These are phyloP conservation scores for Penicillium lividum DNA, from an alignment of 495 filamentous ascomycete genomes.

Conservation along the genomic window DNA sequence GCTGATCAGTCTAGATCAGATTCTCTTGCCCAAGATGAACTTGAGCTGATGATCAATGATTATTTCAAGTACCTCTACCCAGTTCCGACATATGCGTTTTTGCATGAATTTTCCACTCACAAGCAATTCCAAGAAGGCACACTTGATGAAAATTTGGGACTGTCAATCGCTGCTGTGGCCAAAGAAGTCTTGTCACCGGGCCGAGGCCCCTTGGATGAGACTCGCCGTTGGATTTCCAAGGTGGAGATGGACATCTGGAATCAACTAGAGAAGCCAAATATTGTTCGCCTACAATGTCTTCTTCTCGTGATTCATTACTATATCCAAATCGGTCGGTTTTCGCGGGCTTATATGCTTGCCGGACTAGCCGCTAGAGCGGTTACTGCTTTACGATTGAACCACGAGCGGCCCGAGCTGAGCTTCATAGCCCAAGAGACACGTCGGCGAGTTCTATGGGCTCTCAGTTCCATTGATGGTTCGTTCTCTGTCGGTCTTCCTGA, in stretches of 20 bases:
- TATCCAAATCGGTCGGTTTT: slow-evolving; percentile 13
- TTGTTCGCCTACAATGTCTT: slow-evolving; percentile 17
- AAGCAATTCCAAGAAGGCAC: slow-evolving; percentile 3
- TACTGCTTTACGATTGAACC: slow-evolving; percentile 20
- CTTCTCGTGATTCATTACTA: slow-evolving; percentile 19
- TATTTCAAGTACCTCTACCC: slow-evolving; percentile 23
- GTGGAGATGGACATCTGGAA: slow-evolving; percentile 17
- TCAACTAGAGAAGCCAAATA: slow-evolving; percentile 16
- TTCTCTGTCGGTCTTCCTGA: slow-evolving; percentile 26
- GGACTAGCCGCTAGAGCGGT: slow-evolving; percentile 18
- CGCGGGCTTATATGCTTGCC: slow-evolving; percentile 24
- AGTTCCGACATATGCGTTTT: slow-evolving; percentile 18
- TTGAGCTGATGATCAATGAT: neutral
- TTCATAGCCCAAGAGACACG: slow-evolving; percentile 23
- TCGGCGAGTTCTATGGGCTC: slow-evolving; percentile 23
- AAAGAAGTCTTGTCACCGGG: neutral
- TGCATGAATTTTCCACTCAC: slow-evolving; percentile 20
- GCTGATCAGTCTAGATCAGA: neutral
- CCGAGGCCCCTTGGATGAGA: neutral
- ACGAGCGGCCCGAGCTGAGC: slow-evolving; percentile 22
- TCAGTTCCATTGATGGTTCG: slow-evolving; percentile 16
- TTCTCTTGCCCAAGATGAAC: slow-evolving; percentile 7
- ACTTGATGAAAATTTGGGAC: slow-evolving; percentile 11
- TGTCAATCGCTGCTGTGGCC: slow-evolving; percentile 9
- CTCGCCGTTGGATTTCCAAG: neutral